These are phyloP conservation scores for Moesziomyces parantarcticus DNA, from an alignment of 1,284 basidiomycete species.

Conservation along the genomic window DNA sequence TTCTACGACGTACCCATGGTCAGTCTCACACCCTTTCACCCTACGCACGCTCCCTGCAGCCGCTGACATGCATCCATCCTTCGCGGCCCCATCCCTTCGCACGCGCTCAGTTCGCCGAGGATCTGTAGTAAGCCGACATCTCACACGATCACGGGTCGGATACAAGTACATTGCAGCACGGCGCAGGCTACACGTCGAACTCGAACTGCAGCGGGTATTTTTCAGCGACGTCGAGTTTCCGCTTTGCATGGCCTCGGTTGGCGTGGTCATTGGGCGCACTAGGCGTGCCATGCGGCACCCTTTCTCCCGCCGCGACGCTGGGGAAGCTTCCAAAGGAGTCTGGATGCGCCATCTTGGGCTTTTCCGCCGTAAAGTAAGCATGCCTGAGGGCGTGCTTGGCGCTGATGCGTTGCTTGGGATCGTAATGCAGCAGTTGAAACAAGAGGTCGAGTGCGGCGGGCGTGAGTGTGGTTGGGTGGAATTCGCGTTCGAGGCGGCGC, in stretches of 20 bases:
- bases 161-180: not conserved
- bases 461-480: slow-evolving; percentile 72
- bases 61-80: too few species aligned
- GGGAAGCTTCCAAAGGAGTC: slow-evolving; percentile 96
- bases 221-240: slow-evolving; percentile 1
- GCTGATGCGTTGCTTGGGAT: slow-evolving; percentile 83
- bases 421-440: slow-evolving; percentile 84
- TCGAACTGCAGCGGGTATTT: slow-evolving; percentile 36
- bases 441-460: slow-evolving; percentile 83
- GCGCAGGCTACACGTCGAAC: slow-evolving; percentile 5
- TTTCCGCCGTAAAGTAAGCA: slow-evolving; percentile 86
- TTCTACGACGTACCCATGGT: slow-evolving; percentile 34
- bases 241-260: not conserved
- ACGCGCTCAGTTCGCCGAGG: slow-evolving; percentile 7
- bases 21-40: not conserved
- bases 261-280: slow-evolving; percentile 10
- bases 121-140: not conserved
- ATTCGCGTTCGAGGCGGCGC: slow-evolving; percentile 74
- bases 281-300: not conserved
- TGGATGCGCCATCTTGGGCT: slow-evolving; percentile 94
- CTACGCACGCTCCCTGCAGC: not conserved
- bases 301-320: slow-evolving; percentile 94
- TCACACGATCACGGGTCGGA: not conserved
- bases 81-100: too few species aligned
- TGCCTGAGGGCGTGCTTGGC: slow-evolving; percentile 90